phyloP scores from a whole-genome alignment of 768 basidiomycete genomes.

The Mycena filopes region DNA sequence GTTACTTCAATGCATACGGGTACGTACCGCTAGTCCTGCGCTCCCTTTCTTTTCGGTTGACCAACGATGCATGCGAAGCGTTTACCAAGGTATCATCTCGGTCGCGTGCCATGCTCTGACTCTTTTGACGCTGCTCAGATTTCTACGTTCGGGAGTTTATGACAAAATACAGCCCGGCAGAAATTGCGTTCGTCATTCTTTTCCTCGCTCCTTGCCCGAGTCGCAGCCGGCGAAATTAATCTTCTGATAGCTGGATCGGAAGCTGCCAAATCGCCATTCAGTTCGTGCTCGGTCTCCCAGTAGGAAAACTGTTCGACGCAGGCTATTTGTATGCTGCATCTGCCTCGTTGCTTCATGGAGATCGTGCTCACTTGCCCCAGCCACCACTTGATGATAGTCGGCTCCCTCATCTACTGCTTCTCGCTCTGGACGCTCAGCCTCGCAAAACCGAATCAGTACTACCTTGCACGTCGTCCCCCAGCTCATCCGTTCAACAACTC shows the following conservation, averaged over 20 bases:
- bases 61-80: slow-evolving; percentile 7
- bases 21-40: slow-evolving; percentile 7
- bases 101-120: background rate
- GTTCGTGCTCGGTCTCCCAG: slow-evolving; percentile 39
- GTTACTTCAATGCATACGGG: slow-evolving; percentile 31
- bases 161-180: slow-evolving; percentile 14
- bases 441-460: slow-evolving; percentile 47
- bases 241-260: slow-evolving; percentile 42
- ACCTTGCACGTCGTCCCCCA: slow-evolving; percentile 37
- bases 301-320: slow-evolving; percentile 44
- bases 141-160: slow-evolving; percentile 26
- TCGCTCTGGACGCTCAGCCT: slow-evolving; percentile 53
- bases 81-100: slow-evolving; percentile 23
- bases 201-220: too few species aligned
- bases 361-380: slow-evolving; percentile 28
- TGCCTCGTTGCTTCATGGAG: background rate
- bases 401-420: slow-evolving; percentile 51
- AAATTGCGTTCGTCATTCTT: slow-evolving; percentile 25
- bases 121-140: slow-evolving; percentile 4
- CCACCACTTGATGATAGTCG: slow-evolving; percentile 50
- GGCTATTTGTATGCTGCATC: slow-evolving; percentile 39
- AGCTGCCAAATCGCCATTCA: slow-evolving; percentile 49
- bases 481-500: background rate
- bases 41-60: slow-evolving; percentile 10
- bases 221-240: background rate